Base-by-base conservation (phyloP, 1,284 basidiomycete genomes). In the Ceratobasidium sp. region DNA sequence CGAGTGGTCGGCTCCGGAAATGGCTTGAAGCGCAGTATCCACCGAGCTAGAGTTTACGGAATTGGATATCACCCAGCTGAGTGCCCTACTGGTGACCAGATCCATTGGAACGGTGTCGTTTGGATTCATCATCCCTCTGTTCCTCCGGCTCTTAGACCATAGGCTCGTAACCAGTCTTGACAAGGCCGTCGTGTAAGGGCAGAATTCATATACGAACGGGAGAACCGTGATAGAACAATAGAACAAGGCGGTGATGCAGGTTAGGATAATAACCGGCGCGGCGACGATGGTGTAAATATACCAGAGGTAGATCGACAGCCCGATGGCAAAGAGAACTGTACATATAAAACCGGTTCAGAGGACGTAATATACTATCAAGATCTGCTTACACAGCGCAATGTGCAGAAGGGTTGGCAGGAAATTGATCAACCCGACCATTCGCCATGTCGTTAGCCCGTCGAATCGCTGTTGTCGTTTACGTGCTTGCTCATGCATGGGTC, bases 61-160 rank as follows among this genome's bases (percentile, higher is more conserved):
- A 23, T 56, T 51, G 5, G 68, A 53, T 23, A 70, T 56, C n/a
- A 70, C n/a, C 68, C 68, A 70, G 53, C 51, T 26, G 39, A 70
- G 44, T 13, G 28, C 53, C n/a, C 46, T 42, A 28, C 67, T 69
- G 26, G 67, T 69, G 13, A 69, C 46, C 12, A 28, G 12, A 40
- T 69, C 67, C 60, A 63, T 63, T 10, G 60, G 60, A 40, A 63
- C 26, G n/a, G 44, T 64, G 39, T 40, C 63, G 40, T n/a, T 42
- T 40, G 63, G 63, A 15, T 33, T 12, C 39, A n/a, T 64, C 40
- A 10, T 39, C 20, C 18, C 15, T 40, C 4, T 64, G 13, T 64
- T 64, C 15, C 12, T 23, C 10, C 39, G 39, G 18, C 63, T 40
- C 44, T 44, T 44, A n/a, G n/a, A 40, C 42, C 39, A 40, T 20